Evolutionary conservation across 148 eudicot species (phyloP).

Genomic region (Vaccinium darrowii): DNA sequence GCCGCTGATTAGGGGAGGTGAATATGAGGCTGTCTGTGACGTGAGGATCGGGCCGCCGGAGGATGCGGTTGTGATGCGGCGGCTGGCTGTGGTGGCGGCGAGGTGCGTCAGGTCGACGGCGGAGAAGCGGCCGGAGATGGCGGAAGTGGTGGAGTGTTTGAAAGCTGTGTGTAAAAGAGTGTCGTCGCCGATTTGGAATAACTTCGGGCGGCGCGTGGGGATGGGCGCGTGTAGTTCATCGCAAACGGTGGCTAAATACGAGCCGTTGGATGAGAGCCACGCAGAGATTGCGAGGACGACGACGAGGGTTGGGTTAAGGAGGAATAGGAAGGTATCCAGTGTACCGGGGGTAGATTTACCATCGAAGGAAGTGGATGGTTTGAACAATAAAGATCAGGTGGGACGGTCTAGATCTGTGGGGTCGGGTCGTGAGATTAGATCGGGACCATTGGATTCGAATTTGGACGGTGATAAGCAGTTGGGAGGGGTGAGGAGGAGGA

Average conservation of each 20-base stretch:
- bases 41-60: slow-evolving; percentile 39
- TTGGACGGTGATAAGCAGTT: background rate
- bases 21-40: slow-evolving; percentile 41
- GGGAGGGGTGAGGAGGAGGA: background rate
- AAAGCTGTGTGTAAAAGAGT: slow-evolving; percentile 36
- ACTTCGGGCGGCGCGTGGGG: slow-evolving; percentile 48
- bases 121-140: slow-evolving; percentile 63
- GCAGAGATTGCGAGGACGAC: slow-evolving; percentile 18
- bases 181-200: slow-evolving; percentile 30
- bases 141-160: slow-evolving; percentile 49
- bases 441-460: slow-evolving; percentile 26
- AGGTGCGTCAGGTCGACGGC: slow-evolving; percentile 66
- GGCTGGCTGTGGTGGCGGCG: slow-evolving; percentile 49
- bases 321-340: slow-evolving; percentile 49
- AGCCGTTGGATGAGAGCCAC: slow-evolving; percentile 30
- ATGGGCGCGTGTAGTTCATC: slow-evolving; percentile 26
- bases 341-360: slow-evolving; percentile 8
- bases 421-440: slow-evolving; percentile 32
- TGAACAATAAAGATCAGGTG: slow-evolving; percentile 17
- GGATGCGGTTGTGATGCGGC: slow-evolving; percentile 21
- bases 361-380: slow-evolving; percentile 5
- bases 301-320: slow-evolving; percentile 30
- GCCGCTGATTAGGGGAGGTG: slow-evolving; percentile 54
- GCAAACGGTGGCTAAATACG: slow-evolving; percentile 30
- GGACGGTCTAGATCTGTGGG: slow-evolving; percentile 64